Evolutionary conservation across 805 yeast genomes (phyloP).

Genomic region (Starmerella floris): DNA sequence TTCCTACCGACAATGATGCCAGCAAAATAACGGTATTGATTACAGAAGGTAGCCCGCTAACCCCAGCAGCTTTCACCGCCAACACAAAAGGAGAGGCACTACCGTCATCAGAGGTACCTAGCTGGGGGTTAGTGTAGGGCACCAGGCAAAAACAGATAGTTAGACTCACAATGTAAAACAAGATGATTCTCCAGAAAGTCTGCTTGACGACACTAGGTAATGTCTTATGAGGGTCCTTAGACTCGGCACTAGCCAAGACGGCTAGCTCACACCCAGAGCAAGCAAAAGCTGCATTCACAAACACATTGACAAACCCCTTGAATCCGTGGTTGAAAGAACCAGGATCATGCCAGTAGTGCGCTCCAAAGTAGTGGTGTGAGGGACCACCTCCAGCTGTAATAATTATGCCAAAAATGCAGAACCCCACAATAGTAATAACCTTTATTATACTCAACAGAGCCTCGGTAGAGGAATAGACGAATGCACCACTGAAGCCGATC

Average conservation of each 20-base stretch:
- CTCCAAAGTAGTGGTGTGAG: slow-evolving; percentile 42
- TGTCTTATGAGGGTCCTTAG: slow-evolving; percentile 50
- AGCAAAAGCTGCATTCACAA: slow-evolving; percentile 56
- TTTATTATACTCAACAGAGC: slow-evolving; percentile 42
- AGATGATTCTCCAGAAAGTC: slow-evolving; percentile 66
- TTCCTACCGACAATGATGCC: slow-evolving; percentile 59
- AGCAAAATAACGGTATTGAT: slow-evolving; percentile 59
- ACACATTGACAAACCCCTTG: slow-evolving; percentile 51
- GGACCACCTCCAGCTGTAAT: slow-evolving; percentile 50
- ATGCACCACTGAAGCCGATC: slow-evolving; percentile 40
- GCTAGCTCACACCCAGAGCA: slow-evolving; percentile 64
- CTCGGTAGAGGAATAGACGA: slow-evolving; percentile 50
- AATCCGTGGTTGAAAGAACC: slow-evolving; percentile 50
- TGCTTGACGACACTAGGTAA: slow-evolving; percentile 67
- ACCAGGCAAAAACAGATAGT: slow-evolving; percentile 55
- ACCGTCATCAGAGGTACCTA: slow-evolving; percentile 43
- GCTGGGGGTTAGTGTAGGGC: slow-evolving; percentile 43
- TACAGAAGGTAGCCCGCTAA: slow-evolving; percentile 51
- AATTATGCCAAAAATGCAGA: slow-evolving; percentile 43
- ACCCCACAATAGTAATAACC: slow-evolving; percentile 43
- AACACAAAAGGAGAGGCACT: slow-evolving; percentile 63
- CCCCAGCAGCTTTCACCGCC: slow-evolving; percentile 54
- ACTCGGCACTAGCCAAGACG: slow-evolving; percentile 66
- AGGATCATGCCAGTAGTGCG: slow-evolving; percentile 47
- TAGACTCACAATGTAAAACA: slow-evolving; percentile 52